Conservation (phyloP, 768 basidiomycete species). For the Butyriboletus loyo region DNA sequence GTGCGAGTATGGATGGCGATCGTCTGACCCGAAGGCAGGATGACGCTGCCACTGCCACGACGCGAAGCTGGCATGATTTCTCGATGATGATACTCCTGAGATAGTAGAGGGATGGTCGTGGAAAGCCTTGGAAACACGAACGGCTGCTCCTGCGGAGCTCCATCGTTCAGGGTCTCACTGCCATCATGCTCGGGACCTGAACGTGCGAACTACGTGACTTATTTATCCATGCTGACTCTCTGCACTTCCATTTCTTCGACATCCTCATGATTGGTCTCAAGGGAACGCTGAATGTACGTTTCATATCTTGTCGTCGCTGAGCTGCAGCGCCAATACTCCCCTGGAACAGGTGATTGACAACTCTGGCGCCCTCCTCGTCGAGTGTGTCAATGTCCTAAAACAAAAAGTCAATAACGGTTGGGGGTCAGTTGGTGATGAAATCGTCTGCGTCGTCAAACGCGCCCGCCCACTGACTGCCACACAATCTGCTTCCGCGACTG, state of each 20-base stretch:
- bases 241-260: not conserved
- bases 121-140: slow-evolving; percentile 10
- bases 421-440: slow-evolving; percentile 92
- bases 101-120: slow-evolving; percentile 12
- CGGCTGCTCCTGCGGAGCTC: slow-evolving; percentile 15
- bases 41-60: slow-evolving; percentile 73
- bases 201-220: slow-evolving; percentile 28
- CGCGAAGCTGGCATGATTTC: slow-evolving; percentile 62
- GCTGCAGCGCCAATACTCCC: not conserved
- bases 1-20: slow-evolving; percentile 87
- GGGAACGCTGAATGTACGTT: slow-evolving; percentile 76
- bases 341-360: slow-evolving; percentile 87
- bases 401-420: slow-evolving; percentile 95
- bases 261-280: slow-evolving; percentile 89
- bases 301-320: not conserved
- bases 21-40: slow-evolving; percentile 71
- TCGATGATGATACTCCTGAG: not conserved
- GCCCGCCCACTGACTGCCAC: slow-evolving; percentile 79
- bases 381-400: slow-evolving; percentile 96
- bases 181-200: not conserved
- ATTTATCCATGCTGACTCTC: slow-evolving; percentile 1
- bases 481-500: slow-evolving; percentile 64
- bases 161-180: slow-evolving; percentile 4
- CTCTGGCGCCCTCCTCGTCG: slow-evolving; percentile 89
- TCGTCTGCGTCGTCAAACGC: slow-evolving; percentile 91